A percentile compares a stretch with the other conserved stretches of the same genome.
phyloP scores from a whole-genome alignment of 129 eudicot genomes.

The Saussurea involucrata region DNA sequence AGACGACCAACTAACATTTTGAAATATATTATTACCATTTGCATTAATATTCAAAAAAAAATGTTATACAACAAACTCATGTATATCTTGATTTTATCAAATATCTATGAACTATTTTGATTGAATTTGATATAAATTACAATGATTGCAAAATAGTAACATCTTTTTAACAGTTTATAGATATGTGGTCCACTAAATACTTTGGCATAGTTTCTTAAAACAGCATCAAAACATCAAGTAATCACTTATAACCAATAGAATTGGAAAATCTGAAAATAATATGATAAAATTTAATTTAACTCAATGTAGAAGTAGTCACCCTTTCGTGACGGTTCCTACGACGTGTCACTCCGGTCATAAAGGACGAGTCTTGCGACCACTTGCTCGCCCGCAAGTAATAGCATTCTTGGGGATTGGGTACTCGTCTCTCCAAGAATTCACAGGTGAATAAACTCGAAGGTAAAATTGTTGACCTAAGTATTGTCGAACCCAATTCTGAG shows the following conservation, averaged over 20 bases:
- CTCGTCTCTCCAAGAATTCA: slow-evolving; percentile 76
- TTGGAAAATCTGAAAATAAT: not conserved
- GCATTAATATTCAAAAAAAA: too few species aligned
- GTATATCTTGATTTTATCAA: too few species aligned
- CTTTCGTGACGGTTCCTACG: slow-evolving; percentile 55
- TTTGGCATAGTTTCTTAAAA: not conserved
- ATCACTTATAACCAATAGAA: not conserved
- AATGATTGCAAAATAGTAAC: not conserved
- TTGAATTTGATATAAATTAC: not conserved
- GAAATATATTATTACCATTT: too few species aligned
- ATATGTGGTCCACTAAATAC: too few species aligned
- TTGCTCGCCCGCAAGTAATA: slow-evolving; percentile 81
- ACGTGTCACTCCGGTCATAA: slow-evolving; percentile 21
- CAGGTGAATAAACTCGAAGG: slow-evolving; percentile 71
- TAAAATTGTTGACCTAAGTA: slow-evolving; percentile 92
- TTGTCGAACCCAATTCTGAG: slow-evolving; percentile 81
- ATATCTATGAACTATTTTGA: not conserved
- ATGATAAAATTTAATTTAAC: not conserved
- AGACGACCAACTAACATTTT: too few species aligned
- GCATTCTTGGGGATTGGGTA: slow-evolving; percentile 85
- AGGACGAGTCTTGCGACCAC: slow-evolving; percentile 73
- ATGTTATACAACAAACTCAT: too few species aligned
- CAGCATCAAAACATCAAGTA: not conserved
- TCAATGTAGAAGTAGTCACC: slow-evolving; percentile 50
- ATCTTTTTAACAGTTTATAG: too few species aligned